phyloP scores from a whole-genome alignment of 2,329 filamentous ascomycete species.

The Aspergillus candidus region DNA sequence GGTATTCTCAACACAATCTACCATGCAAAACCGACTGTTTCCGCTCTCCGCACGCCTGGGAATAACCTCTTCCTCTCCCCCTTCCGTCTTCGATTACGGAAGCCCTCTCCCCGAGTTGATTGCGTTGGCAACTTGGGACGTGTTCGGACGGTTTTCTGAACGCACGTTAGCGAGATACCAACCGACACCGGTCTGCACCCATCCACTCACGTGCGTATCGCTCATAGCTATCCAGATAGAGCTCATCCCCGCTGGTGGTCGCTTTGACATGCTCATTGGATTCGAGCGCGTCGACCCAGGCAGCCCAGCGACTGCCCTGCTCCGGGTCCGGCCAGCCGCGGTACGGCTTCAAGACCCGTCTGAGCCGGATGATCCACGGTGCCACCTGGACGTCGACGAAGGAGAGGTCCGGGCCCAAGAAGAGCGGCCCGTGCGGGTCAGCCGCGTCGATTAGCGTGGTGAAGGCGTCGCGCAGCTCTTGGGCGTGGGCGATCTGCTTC shows the following conservation, averaged over 20 bases:
- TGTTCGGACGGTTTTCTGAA: slow-evolving; percentile 54
- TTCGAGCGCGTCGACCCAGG: slow-evolving; percentile 67
- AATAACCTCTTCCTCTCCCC: neutral
- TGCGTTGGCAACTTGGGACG: slow-evolving; percentile 53
- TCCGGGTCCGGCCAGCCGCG: slow-evolving; percentile 61
- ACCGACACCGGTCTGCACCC: neutral
- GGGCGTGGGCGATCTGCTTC: slow-evolving; percentile 54
- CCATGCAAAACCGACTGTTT: no score
- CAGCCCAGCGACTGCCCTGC: slow-evolving; percentile 58
- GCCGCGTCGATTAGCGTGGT: slow-evolving; percentile 54
- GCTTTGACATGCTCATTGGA: slow-evolving; percentile 55
- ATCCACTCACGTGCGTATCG: slow-evolving; percentile 50
- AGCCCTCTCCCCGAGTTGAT: slow-evolving; percentile 52
- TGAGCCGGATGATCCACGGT: slow-evolving; percentile 65
- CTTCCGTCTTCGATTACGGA: slow-evolving; percentile 33
- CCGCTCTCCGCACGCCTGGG: neutral
- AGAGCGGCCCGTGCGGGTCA: slow-evolving; percentile 60
- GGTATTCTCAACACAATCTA: no score
- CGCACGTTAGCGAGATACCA: slow-evolving; percentile 10
- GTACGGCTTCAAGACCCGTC: slow-evolving; percentile 59
- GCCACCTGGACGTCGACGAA: slow-evolving; percentile 72
- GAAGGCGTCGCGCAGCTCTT: slow-evolving; percentile 61
- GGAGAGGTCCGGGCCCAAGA: slow-evolving; percentile 51
- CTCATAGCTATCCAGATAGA: slow-evolving; percentile 64
- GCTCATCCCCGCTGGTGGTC: slow-evolving; percentile 60